Conservation (phyloP, 345 rosid species). For the Clarkia xantiana region DNA sequence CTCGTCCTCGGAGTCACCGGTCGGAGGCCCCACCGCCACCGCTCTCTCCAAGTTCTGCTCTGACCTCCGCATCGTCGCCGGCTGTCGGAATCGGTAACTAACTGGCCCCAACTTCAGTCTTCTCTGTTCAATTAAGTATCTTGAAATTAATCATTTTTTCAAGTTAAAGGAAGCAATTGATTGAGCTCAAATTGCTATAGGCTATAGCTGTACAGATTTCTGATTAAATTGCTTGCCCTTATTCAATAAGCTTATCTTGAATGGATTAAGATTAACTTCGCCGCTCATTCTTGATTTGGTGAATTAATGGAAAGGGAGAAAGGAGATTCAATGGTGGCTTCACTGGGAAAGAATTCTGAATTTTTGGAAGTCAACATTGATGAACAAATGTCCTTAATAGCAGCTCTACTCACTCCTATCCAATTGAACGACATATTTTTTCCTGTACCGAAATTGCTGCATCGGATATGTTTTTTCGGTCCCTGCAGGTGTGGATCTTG, state of each 20-base stretch:
- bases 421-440: neutral
- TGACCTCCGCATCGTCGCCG: conserved; percentile 45
- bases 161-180: too few relatives aligned
- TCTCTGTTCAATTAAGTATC: too few relatives aligned
- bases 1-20: conserved; percentile 88
- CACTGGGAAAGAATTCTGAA: conserved; percentile 59
- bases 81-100: conserved; percentile 60
- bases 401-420: conserved; percentile 11
- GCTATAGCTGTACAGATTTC: too few relatives aligned
- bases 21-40: conserved; percentile 83
- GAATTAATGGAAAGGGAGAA: conserved; percentile 38
- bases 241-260: too few relatives aligned
- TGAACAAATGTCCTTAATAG: conserved; percentile 30
- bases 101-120: neutral
- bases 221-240: too few relatives aligned
- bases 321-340: conserved; percentile 69
- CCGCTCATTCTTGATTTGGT: neutral
- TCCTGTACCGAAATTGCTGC: too few relatives aligned
- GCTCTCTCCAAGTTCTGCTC: conserved; percentile 81
- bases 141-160: too few relatives aligned
- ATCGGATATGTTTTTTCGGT: neutral
- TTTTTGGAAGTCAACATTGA: conserved; percentile 48
- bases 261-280: too few relatives aligned
- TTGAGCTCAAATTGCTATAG: too few relatives aligned
- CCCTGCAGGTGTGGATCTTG: conserved; percentile 73